Evolutionary conservation across 2,329 filamentous ascomycete genomes (phyloP).

Genomic region (Parasarocladium wereldwijsianum): DNA sequence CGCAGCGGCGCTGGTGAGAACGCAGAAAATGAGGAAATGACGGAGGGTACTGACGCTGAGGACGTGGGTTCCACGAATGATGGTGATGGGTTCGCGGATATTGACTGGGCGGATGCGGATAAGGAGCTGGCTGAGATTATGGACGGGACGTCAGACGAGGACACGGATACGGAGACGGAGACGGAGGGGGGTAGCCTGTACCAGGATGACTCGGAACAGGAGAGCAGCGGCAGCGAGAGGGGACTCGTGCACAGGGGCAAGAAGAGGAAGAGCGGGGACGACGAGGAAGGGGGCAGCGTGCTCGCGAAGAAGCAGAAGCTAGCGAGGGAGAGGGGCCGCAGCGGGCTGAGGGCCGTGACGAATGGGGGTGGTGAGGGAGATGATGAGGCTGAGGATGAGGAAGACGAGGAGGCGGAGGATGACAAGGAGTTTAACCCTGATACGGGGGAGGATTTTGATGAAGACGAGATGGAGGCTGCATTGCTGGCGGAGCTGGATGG

Average conservation of each 20-base stretch:
- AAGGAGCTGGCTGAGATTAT: constrained; percentile 63
- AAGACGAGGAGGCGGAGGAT: constrained; percentile 17
- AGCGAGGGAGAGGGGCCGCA: constrained; percentile 27
- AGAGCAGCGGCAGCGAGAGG: constrained; percentile 8
- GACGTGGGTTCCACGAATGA: constrained; percentile 19
- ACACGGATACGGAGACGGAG: constrained; percentile 9
- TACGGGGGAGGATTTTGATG: constrained; percentile 27
- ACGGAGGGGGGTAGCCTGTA: constrained; percentile 6
- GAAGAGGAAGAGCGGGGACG: constrained; percentile 13
- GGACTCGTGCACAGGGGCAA: constrained; percentile 9
- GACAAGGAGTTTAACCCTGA: constrained; percentile 12
- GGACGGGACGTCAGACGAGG: constrained; percentile 29
- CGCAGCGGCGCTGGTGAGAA: constrained; percentile 24
- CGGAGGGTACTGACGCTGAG: too few relatives aligned
- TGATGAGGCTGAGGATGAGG: constrained; percentile 16
- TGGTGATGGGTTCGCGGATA: constrained; percentile 25
- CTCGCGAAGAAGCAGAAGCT: constrained; percentile 37
- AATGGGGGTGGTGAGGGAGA: constrained; percentile 22
- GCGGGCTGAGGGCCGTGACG: constrained; percentile 29
- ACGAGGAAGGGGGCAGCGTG: constrained; percentile 22
- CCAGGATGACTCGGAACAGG: constrained; percentile 6
- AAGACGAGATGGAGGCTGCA: constrained; percentile 48
- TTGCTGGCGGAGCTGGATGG: constrained; percentile 46
- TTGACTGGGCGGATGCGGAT: constrained; percentile 50
- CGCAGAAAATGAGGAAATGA: too few relatives aligned